A percentile compares a stretch with the other conserved stretches of the same genome.
phyloP scores from a whole-genome alignment of 164 flowering plant genomes.

The Paratinospora sagittata region DNA sequence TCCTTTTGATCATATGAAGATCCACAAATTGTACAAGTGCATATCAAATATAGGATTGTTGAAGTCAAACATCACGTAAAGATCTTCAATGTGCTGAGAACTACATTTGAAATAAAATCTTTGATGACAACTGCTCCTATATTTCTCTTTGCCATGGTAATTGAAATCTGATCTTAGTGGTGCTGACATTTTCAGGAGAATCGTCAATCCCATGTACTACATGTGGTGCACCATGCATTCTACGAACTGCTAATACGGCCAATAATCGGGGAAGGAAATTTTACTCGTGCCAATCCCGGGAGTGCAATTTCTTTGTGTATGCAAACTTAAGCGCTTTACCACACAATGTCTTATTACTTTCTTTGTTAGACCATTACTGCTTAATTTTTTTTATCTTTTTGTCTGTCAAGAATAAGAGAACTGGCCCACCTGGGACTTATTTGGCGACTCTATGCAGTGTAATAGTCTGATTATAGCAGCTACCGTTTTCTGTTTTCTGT shows the following conservation, averaged over 20 bases:
- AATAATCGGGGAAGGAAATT: slow-evolving; percentile 89
- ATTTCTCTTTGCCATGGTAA: not conserved
- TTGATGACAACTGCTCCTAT: not conserved
- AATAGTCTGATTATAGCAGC: too few relatives aligned
- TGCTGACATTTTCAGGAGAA: slow-evolving; percentile 46
- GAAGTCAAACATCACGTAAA: not conserved
- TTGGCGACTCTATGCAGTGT: too few relatives aligned
- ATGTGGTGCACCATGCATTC: slow-evolving; percentile 59
- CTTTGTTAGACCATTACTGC: not conserved
- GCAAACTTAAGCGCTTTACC: slow-evolving; percentile 10
- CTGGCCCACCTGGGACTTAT: not conserved
- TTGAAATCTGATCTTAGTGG: slow-evolving; percentile 5
- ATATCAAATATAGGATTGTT: not conserved
- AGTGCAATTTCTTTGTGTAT: slow-evolving; percentile 90
- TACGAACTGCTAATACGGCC: slow-evolving; percentile 80
- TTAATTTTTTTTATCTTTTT: not conserved
- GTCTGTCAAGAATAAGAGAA: not conserved
- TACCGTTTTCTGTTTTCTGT: too few relatives aligned
- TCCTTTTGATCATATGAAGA: slow-evolving; percentile 3
- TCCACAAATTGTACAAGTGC: not conserved
- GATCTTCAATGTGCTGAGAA: not conserved
- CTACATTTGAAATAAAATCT: not conserved
- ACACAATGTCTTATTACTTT: not conserved
- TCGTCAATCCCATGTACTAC: slow-evolving; percentile 52
- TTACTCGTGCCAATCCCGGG: slow-evolving; percentile 67